Base-by-base conservation (phyloP, 768 basidiomycete species). In the Stropharia rugosoannulata region DNA sequence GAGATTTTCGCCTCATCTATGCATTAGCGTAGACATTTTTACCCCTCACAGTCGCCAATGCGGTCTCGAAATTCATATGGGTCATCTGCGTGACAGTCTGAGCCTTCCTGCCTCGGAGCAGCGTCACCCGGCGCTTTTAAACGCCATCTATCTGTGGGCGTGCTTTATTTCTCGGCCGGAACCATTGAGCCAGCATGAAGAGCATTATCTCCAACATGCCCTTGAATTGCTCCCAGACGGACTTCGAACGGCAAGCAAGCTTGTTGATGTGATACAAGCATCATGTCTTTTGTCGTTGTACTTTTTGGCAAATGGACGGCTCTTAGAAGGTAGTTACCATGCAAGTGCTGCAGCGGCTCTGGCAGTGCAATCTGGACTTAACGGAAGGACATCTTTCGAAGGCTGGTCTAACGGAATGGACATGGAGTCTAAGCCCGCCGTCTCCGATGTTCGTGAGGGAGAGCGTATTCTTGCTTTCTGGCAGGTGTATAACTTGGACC, bases 81-180 rank as follows among this genome's bases (percentile, higher is more conserved):
- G 80, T 15, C 80, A 80, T 44, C 73, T 93, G 45, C 75, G 85
- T 32, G 84, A 87, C 46, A 83, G 83, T 35, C 72, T 91, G 40
- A 73, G 70, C 42, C 73, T 77, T 5, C 80, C 85, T 13, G 51
- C 67, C 4, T 61, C 79, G 45, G 84, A 89, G 55, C 88, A 87
- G 53, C 83, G 84, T 16, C 90, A 93, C 63, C 85, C 90, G 8
- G 83, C 80, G 51, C 78, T 93, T 12, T 83, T 91, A 78, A 89
- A 91, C 64, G 80, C 89, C 58, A 86, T 92, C 64, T 93, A 85
- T 66, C 81, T 92, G 6, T 91, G 90, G 86, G 86, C 89, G 1
- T 92, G 89, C 68, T 89, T 87, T 66, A 78, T 92, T 39, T 89
- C 90, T 9, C 79, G 87, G 18, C 85, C 89, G 6, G 86, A 83